Conservation (phyloP, 495 filamentous ascomycete species). For the Bacidia rubella region DNA sequence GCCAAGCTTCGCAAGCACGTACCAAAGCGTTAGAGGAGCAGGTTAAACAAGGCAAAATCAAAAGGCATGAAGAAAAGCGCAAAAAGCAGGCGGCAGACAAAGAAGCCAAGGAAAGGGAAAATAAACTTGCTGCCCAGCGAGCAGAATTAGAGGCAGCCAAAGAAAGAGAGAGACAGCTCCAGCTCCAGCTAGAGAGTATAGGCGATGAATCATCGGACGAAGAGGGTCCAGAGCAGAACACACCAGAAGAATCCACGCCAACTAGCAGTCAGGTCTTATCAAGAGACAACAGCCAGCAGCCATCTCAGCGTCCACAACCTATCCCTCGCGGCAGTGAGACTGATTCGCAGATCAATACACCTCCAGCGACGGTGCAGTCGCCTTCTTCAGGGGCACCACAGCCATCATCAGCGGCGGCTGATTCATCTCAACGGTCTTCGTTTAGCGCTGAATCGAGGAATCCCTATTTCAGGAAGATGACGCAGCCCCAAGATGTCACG, state of each 20-base stretch:
- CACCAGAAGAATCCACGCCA: slow-evolving; percentile 71
- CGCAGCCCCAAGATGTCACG: slow-evolving; percentile 29
- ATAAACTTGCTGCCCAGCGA: slow-evolving; percentile 66
- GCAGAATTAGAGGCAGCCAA: slow-evolving; percentile 85
- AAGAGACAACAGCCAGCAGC: slow-evolving; percentile 33
- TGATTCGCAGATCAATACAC: slow-evolving; percentile 19
- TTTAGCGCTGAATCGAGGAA: slow-evolving; percentile 41
- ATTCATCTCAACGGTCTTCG: slow-evolving; percentile 22
- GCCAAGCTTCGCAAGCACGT: slow-evolving; percentile 67
- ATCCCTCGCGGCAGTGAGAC: slow-evolving; percentile 27
- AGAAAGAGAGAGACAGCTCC: slow-evolving; percentile 76
- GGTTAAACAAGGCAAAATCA: slow-evolving; percentile 87
- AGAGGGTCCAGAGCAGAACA: slow-evolving; percentile 67
- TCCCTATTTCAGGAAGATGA: slow-evolving; percentile 62
- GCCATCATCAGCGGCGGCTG: slow-evolving; percentile 18
- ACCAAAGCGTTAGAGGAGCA: slow-evolving; percentile 85
- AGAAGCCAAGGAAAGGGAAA: slow-evolving; percentile 81
- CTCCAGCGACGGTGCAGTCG: slow-evolving; percentile 18
- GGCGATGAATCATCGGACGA: slow-evolving; percentile 76
- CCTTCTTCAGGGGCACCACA: slow-evolving; percentile 21
- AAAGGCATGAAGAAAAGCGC: slow-evolving; percentile 89
- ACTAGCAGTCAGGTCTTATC: slow-evolving; percentile 48
- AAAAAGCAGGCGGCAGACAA: slow-evolving; percentile 76
- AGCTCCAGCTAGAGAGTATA: slow-evolving; percentile 71
- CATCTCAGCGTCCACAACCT: slow-evolving; percentile 26